Conservation (phyloP, 345 rosid genomes). For the Eucalyptus pauciflora region DNA sequence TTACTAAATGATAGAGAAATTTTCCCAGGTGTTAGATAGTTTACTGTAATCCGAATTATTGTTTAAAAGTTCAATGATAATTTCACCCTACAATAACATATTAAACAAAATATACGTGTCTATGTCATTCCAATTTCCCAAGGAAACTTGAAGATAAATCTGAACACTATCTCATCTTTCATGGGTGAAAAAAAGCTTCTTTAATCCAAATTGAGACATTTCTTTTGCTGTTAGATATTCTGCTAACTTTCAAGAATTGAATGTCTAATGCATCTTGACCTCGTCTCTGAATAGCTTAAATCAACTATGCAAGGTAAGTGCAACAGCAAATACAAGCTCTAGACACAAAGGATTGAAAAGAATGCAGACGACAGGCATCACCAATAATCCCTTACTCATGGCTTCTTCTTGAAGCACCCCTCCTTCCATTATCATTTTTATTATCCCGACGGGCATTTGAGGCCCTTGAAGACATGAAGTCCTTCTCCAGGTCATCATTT, state of each 20-base stretch:
- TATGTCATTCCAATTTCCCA: neutral
- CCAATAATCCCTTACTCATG: slow-evolving; percentile 27
- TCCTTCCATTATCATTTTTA: slow-evolving; percentile 29
- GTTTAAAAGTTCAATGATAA: neutral
- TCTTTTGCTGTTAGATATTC: neutral
- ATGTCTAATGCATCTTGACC: neutral
- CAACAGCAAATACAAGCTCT: neutral
- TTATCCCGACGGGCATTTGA: slow-evolving; percentile 30
- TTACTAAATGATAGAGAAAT: neutral
- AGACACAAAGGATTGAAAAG: neutral
- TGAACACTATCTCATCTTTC: neutral
- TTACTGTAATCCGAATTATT: neutral
- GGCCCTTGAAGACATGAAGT: slow-evolving; percentile 19
- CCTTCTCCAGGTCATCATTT: slow-evolving; percentile 24
- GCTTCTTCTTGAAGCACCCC: slow-evolving; percentile 52
- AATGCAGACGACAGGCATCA: neutral
- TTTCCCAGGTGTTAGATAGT: neutral
- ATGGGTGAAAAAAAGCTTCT: neutral
- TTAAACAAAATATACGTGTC: neutral
- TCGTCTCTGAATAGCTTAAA: neutral
- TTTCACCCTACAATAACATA: neutral
- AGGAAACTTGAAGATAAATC: neutral
- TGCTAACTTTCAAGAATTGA: neutral
- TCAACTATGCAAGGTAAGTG: neutral
- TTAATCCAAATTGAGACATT: neutral